Evolutionary conservation across 768 basidiomycete genomes (phyloP), one percentile per base, ranked within the genome.

Genomic region (Terana coerulea): DNA sequence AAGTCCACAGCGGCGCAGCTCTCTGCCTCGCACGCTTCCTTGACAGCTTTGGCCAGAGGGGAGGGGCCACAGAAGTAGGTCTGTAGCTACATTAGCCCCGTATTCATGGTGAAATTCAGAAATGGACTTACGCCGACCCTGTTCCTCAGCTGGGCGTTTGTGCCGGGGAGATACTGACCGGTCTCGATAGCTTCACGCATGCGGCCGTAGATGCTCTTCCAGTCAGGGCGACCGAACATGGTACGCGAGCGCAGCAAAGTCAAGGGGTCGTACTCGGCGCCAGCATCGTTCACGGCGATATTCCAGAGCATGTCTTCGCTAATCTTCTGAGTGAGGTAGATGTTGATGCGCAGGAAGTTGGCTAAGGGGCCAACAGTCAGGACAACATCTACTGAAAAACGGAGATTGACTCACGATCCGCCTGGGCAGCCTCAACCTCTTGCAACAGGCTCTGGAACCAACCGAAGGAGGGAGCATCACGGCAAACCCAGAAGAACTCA

Each of bases 401-500:
- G n/a, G 17, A 25, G 17, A 9, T 37, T 22, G 11, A 77, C 89
- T 75, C 64, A 92, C 91, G 88, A 75, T 94, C 90, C 30, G 83
- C 83, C 64, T 94, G 92, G 39, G 89, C 87, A 43, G 81, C 83
- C 66, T 97, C 94, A 40, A 97, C 84, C 65, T 93, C 86, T 62
- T 87, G 86, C 53, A 97, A 75, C 47, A 97, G 72, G 54, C 79
- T 84, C 67, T 95, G 91, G 80, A 98, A 95, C 94, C 94, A 97
- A 60, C 91, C 93, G 62, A 97, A 93, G n/a, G 89, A 90, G n/a
- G 91, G 91, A n/a, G 88, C 83, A 59, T 94, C 90, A 65, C 90
- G 86, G 66, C 86, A 90, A 56, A 91, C 80, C 94, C 93, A 95
- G 73, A 95, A 90, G 69, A 95, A 95, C 61, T 95, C 91, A 52